Evolutionary conservation across 805 yeast genomes (phyloP), one percentile per base, ranked within the genome.

Genomic region (Zygosaccharomyces siamensis): DNA sequence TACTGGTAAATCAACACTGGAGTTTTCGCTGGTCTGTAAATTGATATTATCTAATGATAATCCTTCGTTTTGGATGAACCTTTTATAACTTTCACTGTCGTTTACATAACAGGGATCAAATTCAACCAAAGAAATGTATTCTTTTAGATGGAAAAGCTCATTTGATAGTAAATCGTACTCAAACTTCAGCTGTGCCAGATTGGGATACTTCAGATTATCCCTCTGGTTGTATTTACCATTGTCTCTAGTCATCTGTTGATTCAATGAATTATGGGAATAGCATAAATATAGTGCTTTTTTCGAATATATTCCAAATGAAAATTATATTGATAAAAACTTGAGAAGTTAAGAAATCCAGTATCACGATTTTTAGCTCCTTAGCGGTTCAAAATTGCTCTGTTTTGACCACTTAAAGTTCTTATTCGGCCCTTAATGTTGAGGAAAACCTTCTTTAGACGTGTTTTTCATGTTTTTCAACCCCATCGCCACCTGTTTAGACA

Each of bases 121-220:
- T 16, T 78, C 79, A 0, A 75, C 78, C 38, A 84, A 61, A 0
- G 87, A 80, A 18, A 80, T 78, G 60, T 76, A 84, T 55, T 81
- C 79, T 48, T 73, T 68, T 24, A 85, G 64, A 59, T 84, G 88
- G 56, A 79, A 84, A 16, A 84, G 66, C 59, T 85, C 89, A 52
- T 80, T 79, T 0, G 79, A 70, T 23, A 78, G 62, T 4, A 76
- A 45, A 44, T 77, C 78, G 61, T 78, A 79, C 33, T 73, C 67
- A 12, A 75, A 64, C 32, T 74, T 63, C 47, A 80, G 52, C 5
- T 74, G 69, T 0, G 77, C 75, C 49, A 80, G 40, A 21, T 36
- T 16, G 12, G 35, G 32, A 40, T 35, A 36, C 39, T 45, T 42
- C 37, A 45, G 50, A 24, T 26, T 26, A 39, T 50, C 48, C 32